Evolutionary conservation across 805 yeast genomes (phyloP).

Genomic region (Saccharomycopsis synnaedendra): DNA sequence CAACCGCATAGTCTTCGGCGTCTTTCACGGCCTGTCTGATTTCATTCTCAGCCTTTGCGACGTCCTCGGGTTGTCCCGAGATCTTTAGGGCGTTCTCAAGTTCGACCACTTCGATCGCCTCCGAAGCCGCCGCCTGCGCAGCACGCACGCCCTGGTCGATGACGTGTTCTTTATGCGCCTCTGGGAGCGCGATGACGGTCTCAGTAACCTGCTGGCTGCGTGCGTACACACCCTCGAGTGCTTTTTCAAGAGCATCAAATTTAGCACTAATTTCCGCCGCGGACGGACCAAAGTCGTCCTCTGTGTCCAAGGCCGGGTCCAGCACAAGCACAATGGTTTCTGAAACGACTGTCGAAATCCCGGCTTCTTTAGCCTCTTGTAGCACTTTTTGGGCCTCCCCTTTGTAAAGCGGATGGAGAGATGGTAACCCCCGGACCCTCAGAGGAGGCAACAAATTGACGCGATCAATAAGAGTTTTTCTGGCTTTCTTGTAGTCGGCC

Average conservation of each 20-base stretch:
- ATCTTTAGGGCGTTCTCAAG: constrained; percentile 41
- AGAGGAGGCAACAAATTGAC: constrained; percentile 67
- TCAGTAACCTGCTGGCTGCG: no score
- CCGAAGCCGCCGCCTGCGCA: constrained; percentile 23
- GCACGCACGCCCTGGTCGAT: constrained; percentile 54
- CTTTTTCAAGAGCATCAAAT: constrained; percentile 40
- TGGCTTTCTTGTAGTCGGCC: constrained; percentile 43
- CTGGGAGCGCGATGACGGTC: constrained; percentile 18
- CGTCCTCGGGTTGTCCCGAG: constrained; percentile 61
- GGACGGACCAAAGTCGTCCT: constrained; percentile 68
- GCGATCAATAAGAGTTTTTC: constrained; percentile 56
- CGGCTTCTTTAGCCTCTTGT: constrained; percentile 30
- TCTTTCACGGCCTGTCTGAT: constrained; percentile 45
- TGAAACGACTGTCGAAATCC: constrained; percentile 46
- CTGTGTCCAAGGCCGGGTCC: constrained; percentile 25
- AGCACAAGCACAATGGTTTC: constrained; percentile 45
- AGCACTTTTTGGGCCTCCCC: constrained; percentile 22
- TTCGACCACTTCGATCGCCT: no score
- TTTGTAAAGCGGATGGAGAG: no score
- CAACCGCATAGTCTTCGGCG: constrained; percentile 37
- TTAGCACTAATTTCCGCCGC: constrained; percentile 44
- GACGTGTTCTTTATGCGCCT: constrained; percentile 46
- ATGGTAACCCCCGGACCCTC: constrained; percentile 26
- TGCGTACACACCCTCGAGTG: constrained; percentile 29
- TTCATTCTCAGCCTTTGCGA: constrained; percentile 39